Base-by-base conservation (phyloP, 2,329 filamentous ascomycete genomes). In the Talaromyces atroroseus region DNA sequence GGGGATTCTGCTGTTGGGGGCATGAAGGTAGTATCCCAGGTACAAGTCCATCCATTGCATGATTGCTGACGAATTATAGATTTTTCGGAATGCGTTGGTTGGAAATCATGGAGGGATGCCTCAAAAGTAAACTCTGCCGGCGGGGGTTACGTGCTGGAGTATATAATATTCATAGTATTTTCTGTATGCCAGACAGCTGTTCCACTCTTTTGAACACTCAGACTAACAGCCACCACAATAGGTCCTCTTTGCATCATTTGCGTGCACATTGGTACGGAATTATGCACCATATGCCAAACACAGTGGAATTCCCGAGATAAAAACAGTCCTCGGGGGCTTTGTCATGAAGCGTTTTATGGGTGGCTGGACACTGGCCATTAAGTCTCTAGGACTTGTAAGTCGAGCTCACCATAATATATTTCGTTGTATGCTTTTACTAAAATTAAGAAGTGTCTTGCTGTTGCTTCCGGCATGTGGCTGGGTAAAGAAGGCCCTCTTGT, bases 251-350 rank as follows among this genome's bases (percentile, higher is more conserved):
- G 92, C 92, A 24, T 79, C 84, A 38, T 83, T 81, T 57, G 90
- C 94, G 10, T 89, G 88, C 53, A 69, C 92, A 53, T 76, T 97
- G 54, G 92, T 97, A 14, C 84, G 87, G 64, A 84, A 87, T 64
- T 97, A 92, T 72, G 90, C 90, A 23, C 79, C 88, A 5, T 90
- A 96, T 73, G 92, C 92, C 49, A 92, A 89, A 69, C 92, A 97
- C 68, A 96, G 90, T 69, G 92, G 92, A 74, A 96, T 99, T 64
- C 91, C 92, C 5, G 92, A 99, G 77, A 95, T 99, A 74, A 99
- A 99, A 78, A 96, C 92, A 2, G 84, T 99, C 8, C 77, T 99
- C 54, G 92, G 92, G 42, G 92, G 92, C 5, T 96, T 96, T 70
- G 87, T 99, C 32, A 96, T 99, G 60, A 82, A 86, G 59, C 83